Conservation (phyloP, 2,329 filamentous ascomycete genomes). For the Leptosphaerulina australis region DNA sequence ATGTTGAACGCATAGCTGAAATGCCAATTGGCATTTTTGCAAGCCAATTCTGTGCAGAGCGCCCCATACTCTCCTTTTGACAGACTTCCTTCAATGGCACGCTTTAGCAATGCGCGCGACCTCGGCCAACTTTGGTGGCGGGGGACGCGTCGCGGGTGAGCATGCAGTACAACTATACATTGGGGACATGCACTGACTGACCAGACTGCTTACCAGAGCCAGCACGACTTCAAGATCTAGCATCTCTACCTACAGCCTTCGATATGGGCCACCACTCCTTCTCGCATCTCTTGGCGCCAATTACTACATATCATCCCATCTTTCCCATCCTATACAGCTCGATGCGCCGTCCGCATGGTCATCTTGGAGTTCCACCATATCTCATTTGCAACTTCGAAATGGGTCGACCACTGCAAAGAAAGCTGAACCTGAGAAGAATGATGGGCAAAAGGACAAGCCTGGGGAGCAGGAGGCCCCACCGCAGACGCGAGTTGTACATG, state of each 20-base stretch:
- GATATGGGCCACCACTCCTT: slow-evolving; percentile 40
- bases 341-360: slow-evolving; percentile 38
- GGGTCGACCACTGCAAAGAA: slow-evolving; percentile 27
- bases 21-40: slow-evolving; percentile 23
- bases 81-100: slow-evolving; percentile 28
- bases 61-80: slow-evolving; percentile 3
- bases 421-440: slow-evolving; percentile 24
- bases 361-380: slow-evolving; percentile 22
- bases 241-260: slow-evolving; percentile 25
- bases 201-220: slow-evolving; percentile 33
- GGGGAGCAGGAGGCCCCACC: slow-evolving; percentile 44
- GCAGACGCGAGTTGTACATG: slow-evolving; percentile 40
- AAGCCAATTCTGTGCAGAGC: slow-evolving; percentile 3
- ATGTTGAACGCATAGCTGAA: slow-evolving; percentile 34
- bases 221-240: slow-evolving; percentile 17
- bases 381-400: slow-evolving; percentile 19
- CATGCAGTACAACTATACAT: not conserved
- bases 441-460: slow-evolving; percentile 22
- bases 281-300: slow-evolving; percentile 32
- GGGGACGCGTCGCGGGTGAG: slow-evolving; percentile 39
- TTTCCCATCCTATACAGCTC: slow-evolving; percentile 32
- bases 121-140: slow-evolving; percentile 38
- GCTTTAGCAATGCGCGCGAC: slow-evolving; percentile 31
- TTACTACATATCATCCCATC: slow-evolving; percentile 27
- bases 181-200: slow-evolving; percentile 14